Evolutionary conservation across 495 filamentous ascomycete species (phyloP), one percentile per base, ranked within the genome.

Genomic region (Podospora pseudocomata): DNA sequence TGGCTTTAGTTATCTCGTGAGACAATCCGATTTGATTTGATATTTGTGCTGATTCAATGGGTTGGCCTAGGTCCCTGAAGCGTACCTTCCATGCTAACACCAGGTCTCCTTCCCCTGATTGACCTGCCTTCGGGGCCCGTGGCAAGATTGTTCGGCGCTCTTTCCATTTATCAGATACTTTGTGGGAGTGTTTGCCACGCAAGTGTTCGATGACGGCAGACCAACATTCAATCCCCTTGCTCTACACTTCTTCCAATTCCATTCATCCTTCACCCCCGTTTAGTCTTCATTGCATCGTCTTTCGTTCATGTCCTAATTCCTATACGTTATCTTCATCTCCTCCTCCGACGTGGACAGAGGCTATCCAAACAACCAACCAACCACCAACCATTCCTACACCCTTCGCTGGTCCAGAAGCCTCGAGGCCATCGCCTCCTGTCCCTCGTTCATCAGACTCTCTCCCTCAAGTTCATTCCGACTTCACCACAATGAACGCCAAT

Each of bases 401-500:
- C 32, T 18, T 44, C 61, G 30, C 5, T 63, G n/a, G 13, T 11
- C 30, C 32, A 49, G 23, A 63, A 63, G 13, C 11, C 61, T 11
- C 20, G 34, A 63, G 6, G 4, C 28, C 30, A 18, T 63, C 30
- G 28, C 30, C 61, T 32, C 7, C 61, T 18, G 32, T 11, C 32
- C 18, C 9, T 39, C 34, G 13, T 44, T n/a, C 30, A 20, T 63
- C 61, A 16, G n/a, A n/a, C 30, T 3, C 61, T 23, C 32, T 32
- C 1, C 3, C 61, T 63, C 61, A 39, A 32, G 23, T 49, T 58
- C 61, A 28, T 18, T 19, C 27, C 32, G 34, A 49, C 4, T 19
- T 18, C 27, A 6, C 30, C 27, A 65, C 64, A 28, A 72, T 69
- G 70, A 67, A 69, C 19, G 61, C 64, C 39, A 65, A 65, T 30